phyloP scores from a whole-genome alignment of 345 rosid species.

The Melastoma malabathricum region DNA sequence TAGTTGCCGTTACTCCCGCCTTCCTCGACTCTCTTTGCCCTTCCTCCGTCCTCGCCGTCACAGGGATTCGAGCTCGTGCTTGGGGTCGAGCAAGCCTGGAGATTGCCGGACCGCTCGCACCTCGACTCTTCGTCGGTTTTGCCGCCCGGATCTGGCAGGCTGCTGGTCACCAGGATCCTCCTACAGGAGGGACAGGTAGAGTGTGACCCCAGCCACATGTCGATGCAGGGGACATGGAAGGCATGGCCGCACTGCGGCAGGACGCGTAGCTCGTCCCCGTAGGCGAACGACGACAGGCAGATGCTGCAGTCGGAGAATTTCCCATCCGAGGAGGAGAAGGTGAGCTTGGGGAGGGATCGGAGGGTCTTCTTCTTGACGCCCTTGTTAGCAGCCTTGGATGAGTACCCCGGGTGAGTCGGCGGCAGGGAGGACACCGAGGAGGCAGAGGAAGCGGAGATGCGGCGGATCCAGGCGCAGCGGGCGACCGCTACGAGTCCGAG shows the following conservation, averaged over 20 bases:
- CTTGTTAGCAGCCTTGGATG: constrained; percentile 42
- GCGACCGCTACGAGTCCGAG: constrained; percentile 81
- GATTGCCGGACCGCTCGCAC: too few relatives aligned
- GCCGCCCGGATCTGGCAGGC: too few relatives aligned
- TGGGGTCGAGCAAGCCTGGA: too few relatives aligned
- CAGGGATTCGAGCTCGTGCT: too few relatives aligned
- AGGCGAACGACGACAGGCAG: constrained; percentile 31
- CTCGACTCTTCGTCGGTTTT: too few relatives aligned
- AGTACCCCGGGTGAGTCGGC: constrained; percentile 8
- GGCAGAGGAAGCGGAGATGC: constrained; percentile 24
- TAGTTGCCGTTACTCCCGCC: too few relatives aligned
- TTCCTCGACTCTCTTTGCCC: too few relatives aligned
- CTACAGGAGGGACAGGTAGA: constrained; percentile 25
- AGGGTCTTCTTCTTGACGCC: constrained; percentile 75
- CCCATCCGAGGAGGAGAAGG: constrained; percentile 27
- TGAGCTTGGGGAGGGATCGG: constrained; percentile 48
- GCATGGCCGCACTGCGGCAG: constrained; percentile 32
- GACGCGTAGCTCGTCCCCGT: constrained; percentile 26
- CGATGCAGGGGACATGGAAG: constrained; percentile 39
- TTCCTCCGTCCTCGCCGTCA: too few relatives aligned
- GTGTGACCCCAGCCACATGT: constrained; percentile 35
- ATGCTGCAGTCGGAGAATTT: constrained; percentile 44
- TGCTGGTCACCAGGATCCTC: too few relatives aligned
- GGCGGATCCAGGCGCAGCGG: constrained; percentile 86
- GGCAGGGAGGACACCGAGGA: constrained; percentile 10